Conservation (phyloP, 306 rosid species). For the Carpinus fangiana region DNA sequence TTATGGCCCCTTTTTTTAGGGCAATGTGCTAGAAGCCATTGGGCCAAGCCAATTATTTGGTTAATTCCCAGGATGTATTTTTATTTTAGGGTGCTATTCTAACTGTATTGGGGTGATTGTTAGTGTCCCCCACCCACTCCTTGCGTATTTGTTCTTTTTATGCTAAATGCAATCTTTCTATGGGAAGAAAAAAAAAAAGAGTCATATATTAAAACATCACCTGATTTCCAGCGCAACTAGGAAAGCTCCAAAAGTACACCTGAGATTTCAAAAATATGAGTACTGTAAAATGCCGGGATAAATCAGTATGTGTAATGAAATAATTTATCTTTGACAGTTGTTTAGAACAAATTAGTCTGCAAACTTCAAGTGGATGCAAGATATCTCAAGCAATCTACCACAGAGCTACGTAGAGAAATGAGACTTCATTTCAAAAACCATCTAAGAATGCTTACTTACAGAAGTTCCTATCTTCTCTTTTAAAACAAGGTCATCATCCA, state of each 20-base stretch:
- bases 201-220: conserved; percentile 39
- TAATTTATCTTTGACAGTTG: background rate
- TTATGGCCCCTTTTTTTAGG: too few species aligned
- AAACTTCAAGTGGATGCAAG: background rate
- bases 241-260: conserved; percentile 98
- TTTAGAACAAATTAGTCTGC: conserved; percentile 2
- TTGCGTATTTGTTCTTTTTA: too few species aligned
- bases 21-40: too few species aligned
- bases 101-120: too few species aligned
- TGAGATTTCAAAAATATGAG: conserved; percentile 34
- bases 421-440: conserved; percentile 4
- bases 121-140: too few species aligned
- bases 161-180: too few species aligned
- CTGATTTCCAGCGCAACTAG: conserved; percentile 98
- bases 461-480: conserved; percentile 98
- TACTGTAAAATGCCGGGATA: background rate
- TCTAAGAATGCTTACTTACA: conserved; percentile 51
- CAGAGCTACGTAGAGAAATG: background rate
- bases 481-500: conserved; percentile 92
- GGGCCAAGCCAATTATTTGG: too few species aligned
- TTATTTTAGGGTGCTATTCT: too few species aligned
- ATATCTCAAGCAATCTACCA: conserved; percentile 7
- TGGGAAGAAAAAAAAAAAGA: too few species aligned
- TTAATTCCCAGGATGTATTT: too few species aligned
- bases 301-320: background rate